phyloP scores from a whole-genome alignment of 2,329 filamentous ascomycete species.

The Trichoderma lentiforme region DNA sequence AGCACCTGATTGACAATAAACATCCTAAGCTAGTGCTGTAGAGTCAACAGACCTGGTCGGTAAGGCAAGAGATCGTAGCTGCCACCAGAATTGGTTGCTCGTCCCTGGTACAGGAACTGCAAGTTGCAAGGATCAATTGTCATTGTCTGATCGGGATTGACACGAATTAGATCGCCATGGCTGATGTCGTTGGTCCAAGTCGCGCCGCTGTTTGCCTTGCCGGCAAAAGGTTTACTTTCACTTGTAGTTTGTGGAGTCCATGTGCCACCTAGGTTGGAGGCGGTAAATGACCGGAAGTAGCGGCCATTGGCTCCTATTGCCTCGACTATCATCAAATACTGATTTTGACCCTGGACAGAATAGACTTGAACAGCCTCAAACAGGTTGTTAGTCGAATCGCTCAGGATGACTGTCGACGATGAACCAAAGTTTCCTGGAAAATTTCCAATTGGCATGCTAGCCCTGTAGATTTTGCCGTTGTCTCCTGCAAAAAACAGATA shows the following conservation, averaged over 20 bases:
- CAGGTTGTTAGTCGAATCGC: background rate
- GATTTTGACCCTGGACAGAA: background rate
- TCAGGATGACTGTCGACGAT: background rate
- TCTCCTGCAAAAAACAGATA: constrained; percentile 8
- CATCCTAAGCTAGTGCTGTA: background rate
- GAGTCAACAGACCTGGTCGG: background rate
- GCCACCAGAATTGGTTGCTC: background rate
- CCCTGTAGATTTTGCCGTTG: constrained; percentile 1
- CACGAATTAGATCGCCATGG: background rate
- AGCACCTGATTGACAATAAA: background rate
- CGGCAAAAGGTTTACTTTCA: background rate
- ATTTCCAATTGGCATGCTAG: constrained; percentile 1
- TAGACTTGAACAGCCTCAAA: constrained; percentile 8
- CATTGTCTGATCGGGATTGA: constrained; percentile 5
- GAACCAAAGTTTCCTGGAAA: background rate
- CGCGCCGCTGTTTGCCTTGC: constrained; percentile 8
- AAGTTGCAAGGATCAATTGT: constrained; percentile 5
- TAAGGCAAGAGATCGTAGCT: background rate
- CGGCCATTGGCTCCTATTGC: constrained; percentile 8
- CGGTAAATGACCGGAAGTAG: constrained; percentile 5
- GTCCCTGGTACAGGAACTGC: background rate
- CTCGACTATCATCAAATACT: constrained; percentile 11
- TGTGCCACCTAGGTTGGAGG: background rate
- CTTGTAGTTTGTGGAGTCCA: constrained; percentile 3
- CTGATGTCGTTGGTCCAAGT: constrained; percentile 12